Base-by-base conservation (phyloP, 257 asterid species). In the Solanum piurae region DNA sequence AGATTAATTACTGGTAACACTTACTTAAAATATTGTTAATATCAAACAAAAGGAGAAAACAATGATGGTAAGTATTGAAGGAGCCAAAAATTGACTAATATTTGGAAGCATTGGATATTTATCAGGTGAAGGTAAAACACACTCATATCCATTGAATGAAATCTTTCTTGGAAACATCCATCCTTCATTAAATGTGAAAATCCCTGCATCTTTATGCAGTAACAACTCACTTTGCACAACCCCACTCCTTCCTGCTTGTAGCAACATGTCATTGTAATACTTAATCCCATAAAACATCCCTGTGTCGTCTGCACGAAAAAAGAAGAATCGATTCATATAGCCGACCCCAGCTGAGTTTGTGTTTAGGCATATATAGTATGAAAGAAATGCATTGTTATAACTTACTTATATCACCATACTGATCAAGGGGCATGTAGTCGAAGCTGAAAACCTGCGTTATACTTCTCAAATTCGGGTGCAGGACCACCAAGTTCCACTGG, bases 121-220 rank as follows among this genome's bases (percentile, higher is more conserved):
- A 89, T 93, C 95, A 4, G 96, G 94, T 69, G 88, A 74, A 13
- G 98, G 98, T 91, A 95, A 89, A 25, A 94, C 98, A 87, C 98
- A 94, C 12, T 94, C 94, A 3, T 92, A 91, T 5, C 98, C 98
- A 84, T 94, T 94, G 89, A 95, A 95, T 5, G 92, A 91, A 18
- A 95, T 88, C 92, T 91, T 94, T 86, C 95, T 89, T 1, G 98
- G 98, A 90, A 95, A 95, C 42, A 90, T 95, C 98, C 98, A 95
- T 49, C 98, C 98, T 83, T 90, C 92, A 37, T 86, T 90, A 82
- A 94, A 95, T 6, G 93, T 93, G 87, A 94, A 95, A 16, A 58
- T 74, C 42, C 89, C 94, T 3, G 84, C 71, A 44, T 92, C 95
- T 91, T 94, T 94, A 40, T 87, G 87, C 86, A 95, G 72, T 46